A percentile compares a stretch with the other conserved stretches of the same genome.
Evolutionary conservation across 169 alveolate genomes (phyloP).

Genomic region (Plasmodium sp.): DNA sequence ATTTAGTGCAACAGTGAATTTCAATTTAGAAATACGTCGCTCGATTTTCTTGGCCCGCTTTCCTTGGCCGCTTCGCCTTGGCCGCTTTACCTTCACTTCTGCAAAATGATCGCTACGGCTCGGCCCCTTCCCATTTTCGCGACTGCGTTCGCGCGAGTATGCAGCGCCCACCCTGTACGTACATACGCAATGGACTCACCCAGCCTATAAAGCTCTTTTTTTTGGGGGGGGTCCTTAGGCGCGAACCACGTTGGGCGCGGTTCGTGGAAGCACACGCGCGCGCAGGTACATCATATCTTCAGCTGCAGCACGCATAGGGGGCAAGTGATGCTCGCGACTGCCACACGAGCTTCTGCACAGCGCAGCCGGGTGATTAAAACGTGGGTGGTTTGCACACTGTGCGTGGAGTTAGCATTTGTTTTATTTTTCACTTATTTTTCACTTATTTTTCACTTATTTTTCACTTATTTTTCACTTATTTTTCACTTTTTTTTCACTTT

Average conservation of each 20-base stretch:
- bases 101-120: too few relatives aligned
- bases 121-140: background rate
- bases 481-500: too few relatives aligned
- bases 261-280: background rate
- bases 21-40: background rate
- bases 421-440: background rate
- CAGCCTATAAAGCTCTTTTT: background rate
- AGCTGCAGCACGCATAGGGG: background rate
- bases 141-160: background rate
- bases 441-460: too few relatives aligned
- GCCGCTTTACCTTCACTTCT: background rate
- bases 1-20: background rate
- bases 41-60: background rate
- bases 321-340: background rate
- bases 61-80: background rate
- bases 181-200: background rate
- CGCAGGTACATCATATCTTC: background rate
- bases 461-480: too few relatives aligned
- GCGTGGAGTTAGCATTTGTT: background rate
- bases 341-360: background rate
- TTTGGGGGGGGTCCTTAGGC: background rate
- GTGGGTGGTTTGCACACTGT: background rate
- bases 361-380: background rate
- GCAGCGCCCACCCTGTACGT: background rate
- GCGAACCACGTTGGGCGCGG: background rate